phyloP scores from a whole-genome alignment of 2,329 filamentous ascomycete species.

The Aspergillus ibericus region DNA sequence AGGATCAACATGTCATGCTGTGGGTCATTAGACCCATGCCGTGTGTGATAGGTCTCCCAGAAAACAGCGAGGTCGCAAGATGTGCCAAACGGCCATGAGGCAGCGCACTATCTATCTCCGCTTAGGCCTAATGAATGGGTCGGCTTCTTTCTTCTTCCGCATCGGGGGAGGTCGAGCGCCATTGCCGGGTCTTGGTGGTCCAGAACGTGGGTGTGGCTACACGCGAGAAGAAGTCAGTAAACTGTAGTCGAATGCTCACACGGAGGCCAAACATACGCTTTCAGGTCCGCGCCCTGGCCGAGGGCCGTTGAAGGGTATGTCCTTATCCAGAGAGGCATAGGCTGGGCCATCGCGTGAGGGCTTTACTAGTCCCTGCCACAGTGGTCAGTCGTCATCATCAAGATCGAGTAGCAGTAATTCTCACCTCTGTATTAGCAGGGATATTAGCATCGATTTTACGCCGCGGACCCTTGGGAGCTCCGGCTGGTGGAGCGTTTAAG shows the following conservation, averaged over 20 bases:
- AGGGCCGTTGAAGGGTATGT: conserved; percentile 16
- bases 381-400: not conserved
- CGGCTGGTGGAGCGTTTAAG: conserved; percentile 21
- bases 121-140: conserved; percentile 46
- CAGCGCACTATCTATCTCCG: conserved; percentile 26
- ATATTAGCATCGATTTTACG: conserved; percentile 27
- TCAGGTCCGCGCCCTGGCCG: conserved; percentile 15
- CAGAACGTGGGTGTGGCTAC: conserved; percentile 22
- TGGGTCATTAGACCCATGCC: not conserved
- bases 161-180: conserved; percentile 29
- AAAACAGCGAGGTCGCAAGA: not conserved
- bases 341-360: conserved; percentile 41
- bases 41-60: conserved; percentile 1
- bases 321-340: conserved; percentile 25
- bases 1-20: not conserved
- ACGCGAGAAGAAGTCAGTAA: conserved; percentile 13
- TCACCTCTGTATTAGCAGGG: conserved; percentile 20
- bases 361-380: conserved; percentile 38
- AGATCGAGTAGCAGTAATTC: conserved; percentile 6
- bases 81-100: not conserved
- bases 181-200: conserved; percentile 19
- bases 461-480: conserved; percentile 26
- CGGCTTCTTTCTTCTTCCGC: conserved; percentile 41
- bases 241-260: not conserved
- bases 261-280: conserved; percentile 21